Base-by-base conservation (phyloP, 2,329 filamentous ascomycete genomes). In the Drechslerella dactyloides region DNA sequence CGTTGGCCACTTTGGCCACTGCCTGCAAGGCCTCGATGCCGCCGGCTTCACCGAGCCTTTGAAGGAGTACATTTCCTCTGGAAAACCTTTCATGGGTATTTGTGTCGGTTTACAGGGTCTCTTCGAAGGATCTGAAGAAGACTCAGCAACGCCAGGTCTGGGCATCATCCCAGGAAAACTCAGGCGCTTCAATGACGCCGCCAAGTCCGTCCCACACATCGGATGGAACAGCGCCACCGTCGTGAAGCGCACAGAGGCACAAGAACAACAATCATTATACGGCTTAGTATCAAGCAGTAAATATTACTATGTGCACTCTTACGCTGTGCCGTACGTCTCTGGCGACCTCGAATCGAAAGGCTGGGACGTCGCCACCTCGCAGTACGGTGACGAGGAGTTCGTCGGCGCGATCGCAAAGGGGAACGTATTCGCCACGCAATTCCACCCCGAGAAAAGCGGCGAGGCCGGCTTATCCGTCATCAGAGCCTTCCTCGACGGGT, bases 231-330 rank as follows among this genome's bases (percentile, higher is more conserved):
- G 88, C 76, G 94, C 96, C 76, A 87, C 88, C 0, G 79, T 80
- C 73, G 37, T 42, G 23, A 46, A 76, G 80, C 72, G 75, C 81
- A 77, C 70, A 1, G 50, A 50, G 33, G 51, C 53, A 17, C 30
- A 37, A 46, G 30, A 53, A 44, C 78, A 81, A 17, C 81, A 85
- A 74, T 85, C 83, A 75, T 85, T 97, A 66, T 97, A 93, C 79
- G 92, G 90, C 65, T 81, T 99, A 60, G 83, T 85, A 27, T 88
- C 90, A 0, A 84, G 85, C 59, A 96, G 90, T 78, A 99, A 97
- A 80, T 99, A 99, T 83, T 99, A 99, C 82, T 99, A 99, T 78
- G 93, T 99, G 64, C 94, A 99, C 83, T 93, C 91, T 1, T 99
- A 94, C 81, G 93, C 92, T 66, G 88, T 87, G 24, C 89, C 89